phyloP scores from a whole-genome alignment of 371 early-diverging fungal species.

The Rhizopus sp. region DNA sequence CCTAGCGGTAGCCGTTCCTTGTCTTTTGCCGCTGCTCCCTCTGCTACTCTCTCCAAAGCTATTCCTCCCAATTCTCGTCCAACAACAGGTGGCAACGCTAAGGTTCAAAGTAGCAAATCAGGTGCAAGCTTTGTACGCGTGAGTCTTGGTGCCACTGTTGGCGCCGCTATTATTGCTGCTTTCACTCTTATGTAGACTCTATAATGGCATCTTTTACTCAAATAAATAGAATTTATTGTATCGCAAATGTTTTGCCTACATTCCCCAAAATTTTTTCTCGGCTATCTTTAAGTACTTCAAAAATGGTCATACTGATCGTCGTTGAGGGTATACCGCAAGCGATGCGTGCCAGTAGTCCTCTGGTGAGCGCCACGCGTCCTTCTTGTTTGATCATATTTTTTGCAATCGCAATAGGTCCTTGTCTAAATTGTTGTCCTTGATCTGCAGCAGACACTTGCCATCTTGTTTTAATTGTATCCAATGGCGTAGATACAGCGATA shows the following conservation, averaged over 20 bases:
- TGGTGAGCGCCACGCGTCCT: conserved; percentile 65
- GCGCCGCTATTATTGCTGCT: conserved; percentile 13
- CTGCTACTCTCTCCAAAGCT: conserved; percentile 7
- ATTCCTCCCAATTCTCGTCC: conserved; percentile 13
- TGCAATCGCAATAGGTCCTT: conserved; percentile 42
- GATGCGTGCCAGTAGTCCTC: conserved; percentile 67
- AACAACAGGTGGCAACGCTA: neutral
- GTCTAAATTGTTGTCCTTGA: conserved; percentile 32
- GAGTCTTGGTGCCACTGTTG: conserved; percentile 19
- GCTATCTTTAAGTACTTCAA: conserved; percentile 68
- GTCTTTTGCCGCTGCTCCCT: conserved; percentile 15
- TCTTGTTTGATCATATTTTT: conserved; percentile 61
- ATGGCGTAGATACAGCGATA: conserved; percentile 60
- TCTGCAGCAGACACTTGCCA: conserved; percentile 67
- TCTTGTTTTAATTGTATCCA: conserved; percentile 85
- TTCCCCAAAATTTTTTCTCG: conserved; percentile 5
- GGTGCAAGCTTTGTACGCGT: conserved; percentile 14
- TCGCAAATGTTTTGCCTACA: neutral
- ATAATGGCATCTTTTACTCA: neutral
- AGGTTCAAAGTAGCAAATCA: conserved; percentile 10
- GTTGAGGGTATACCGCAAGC: conserved; percentile 73
- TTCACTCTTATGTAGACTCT: conserved; percentile 11
- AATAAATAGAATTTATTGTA: neutral
- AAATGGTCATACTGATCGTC: conserved; percentile 75
- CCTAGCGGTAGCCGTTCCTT: conserved; percentile 7